Evolutionary conservation across 257 asterid genomes (phyloP), one percentile per base, ranked within the genome.

Genomic region (Capsicum pubescens): DNA sequence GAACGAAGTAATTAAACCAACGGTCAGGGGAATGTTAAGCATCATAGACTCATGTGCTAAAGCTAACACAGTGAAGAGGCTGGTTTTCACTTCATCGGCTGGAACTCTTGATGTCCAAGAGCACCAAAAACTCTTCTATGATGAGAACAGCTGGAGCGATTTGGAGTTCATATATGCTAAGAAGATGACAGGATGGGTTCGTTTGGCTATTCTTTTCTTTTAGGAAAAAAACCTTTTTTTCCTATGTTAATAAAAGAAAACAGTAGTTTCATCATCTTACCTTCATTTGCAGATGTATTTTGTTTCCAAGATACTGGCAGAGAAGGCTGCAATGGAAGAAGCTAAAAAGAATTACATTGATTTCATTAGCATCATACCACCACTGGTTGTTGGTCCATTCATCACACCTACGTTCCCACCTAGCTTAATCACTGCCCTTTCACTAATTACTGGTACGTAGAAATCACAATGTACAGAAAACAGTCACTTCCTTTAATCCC

Each of bases 171-270:
- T 96, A 6, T 36, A 86, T 89, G 88, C 95, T 92, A 93, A 86
- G 85, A 96, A 94, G 86, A 93, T 94, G 98, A 93, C 97, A 2
- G 98, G 97, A 89, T 96, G 99, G 99, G 99, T 96, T 21, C 12
- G 89, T 64, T 32, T 15, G 55, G 10, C 15, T 78, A 46, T 71
- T 70, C 69, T 78, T n/a, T 35, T 15, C 10, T 79, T 85, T 83
- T 70, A 69, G 67, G 8, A 59, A 50, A 26, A 26, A 12, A 21
- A 36, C 35, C 61, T 46, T 35, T 26, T 26, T 26, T 26, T 26
- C 48, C 39, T 32, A 13, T 61, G 14, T 44, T 19, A 3, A 17
- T n/a, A 10, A 7, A 61, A 26, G 0, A 64, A 26, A 3, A n/a
- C 19, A 11, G 39, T 60, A 80, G 19, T 60, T 19, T 39, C 39